Evolutionary conservation across 2,329 filamentous ascomycete genomes (phyloP).

Genomic region (Clarireedia monteithiana): DNA sequence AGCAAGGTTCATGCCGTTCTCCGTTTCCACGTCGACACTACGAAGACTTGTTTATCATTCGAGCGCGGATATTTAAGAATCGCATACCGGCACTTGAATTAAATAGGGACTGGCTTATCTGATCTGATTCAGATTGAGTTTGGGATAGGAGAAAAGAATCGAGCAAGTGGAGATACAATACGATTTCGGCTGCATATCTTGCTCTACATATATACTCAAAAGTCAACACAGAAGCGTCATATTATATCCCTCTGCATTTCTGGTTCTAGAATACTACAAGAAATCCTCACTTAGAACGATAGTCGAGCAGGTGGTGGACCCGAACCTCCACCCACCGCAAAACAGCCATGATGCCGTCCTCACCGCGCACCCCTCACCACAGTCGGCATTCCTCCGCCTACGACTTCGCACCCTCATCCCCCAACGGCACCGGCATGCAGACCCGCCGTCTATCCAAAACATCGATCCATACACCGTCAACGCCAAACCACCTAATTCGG

Average conservation of each 20-base stretch:
- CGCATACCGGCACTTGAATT: too few relatives aligned
- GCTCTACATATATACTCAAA: too few relatives aligned
- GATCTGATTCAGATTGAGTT: conserved; percentile 1
- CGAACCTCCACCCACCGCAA: neutral
- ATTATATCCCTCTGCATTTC: neutral
- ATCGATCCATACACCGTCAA: conserved; percentile 25
- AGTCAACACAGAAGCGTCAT: too few relatives aligned
- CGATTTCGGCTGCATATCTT: too few relatives aligned
- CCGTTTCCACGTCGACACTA: conserved; percentile 2
- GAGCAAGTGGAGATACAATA: too few relatives aligned
- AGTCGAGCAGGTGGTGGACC: conserved; percentile 8
- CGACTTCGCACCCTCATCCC: conserved; percentile 34
- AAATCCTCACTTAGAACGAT: neutral
- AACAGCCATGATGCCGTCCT: conserved; percentile 34
- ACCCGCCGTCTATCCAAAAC: conserved; percentile 25
- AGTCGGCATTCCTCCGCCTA: conserved; percentile 50
- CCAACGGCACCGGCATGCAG: conserved; percentile 12
- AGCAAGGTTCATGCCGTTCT: conserved; percentile 2
- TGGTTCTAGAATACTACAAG: neutral
- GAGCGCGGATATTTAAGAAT: neutral
- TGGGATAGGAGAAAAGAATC: conserved; percentile 2
- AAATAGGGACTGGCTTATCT: neutral
- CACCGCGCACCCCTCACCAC: conserved; percentile 49
- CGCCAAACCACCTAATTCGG: conserved; percentile 15
- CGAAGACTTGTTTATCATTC: neutral